These are phyloP conservation scores for Oryza brachyantha DNA, from an alignment of 176 grass and related monocot genomes.

Conservation along the genomic window DNA sequence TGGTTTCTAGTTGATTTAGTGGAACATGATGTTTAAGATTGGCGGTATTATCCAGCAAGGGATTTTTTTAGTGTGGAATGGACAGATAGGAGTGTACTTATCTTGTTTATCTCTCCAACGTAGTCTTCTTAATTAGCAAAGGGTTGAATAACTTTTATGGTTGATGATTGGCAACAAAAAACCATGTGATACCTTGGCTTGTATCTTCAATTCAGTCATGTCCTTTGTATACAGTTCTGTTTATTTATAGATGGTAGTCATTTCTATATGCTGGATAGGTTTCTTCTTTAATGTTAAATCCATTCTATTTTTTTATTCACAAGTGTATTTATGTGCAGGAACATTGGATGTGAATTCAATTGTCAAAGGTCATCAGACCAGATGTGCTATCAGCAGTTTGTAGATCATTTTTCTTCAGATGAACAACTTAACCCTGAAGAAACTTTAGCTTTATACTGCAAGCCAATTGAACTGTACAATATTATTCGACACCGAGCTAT, in stretches of 20 bases:
- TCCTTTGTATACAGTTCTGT: conserved; percentile 3
- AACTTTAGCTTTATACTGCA: conserved; percentile 55
- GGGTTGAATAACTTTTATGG: not conserved
- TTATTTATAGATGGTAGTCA: conserved; percentile 7
- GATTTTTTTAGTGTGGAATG: not conserved
- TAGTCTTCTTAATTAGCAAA: not conserved
- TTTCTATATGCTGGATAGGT: not conserved
- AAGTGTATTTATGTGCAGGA: conserved; percentile 35
- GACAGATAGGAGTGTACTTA: not conserved
- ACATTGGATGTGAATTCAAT: conserved; percentile 43
- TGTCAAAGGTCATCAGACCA: conserved; percentile 54
- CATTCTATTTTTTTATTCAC: conserved; percentile 17
- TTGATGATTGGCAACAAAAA: not conserved
- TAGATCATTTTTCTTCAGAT: conserved; percentile 37
- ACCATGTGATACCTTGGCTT: not conserved
- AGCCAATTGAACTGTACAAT: conserved; percentile 62
- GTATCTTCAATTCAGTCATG: not conserved
- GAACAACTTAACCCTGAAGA: conserved; percentile 66
- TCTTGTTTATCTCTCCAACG: not conserved
- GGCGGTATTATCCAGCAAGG: not conserved
- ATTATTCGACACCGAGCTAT: conserved; percentile 54
- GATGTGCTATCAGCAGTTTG: conserved; percentile 56
- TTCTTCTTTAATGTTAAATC: not conserved
- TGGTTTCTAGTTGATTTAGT: not conserved
- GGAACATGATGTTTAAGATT: not conserved